A percentile compares a stretch with the other conserved stretches of the same genome.
phyloP scores from a whole-genome alignment of 1,139 yeast species.

The Candida tropicalis region DNA sequence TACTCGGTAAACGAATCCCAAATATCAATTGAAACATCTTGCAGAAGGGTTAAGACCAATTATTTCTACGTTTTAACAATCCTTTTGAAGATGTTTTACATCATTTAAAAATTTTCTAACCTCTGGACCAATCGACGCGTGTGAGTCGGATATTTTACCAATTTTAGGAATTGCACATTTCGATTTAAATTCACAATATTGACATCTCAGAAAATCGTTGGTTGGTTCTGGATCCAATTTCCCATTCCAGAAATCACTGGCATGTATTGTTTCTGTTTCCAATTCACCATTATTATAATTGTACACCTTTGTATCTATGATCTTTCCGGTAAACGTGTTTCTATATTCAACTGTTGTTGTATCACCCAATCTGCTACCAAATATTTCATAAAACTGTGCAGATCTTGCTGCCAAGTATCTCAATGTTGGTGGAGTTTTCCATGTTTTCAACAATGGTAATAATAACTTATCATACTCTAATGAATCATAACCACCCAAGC shows the following conservation, averaged over 20 bases:
- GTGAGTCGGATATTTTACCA: not conserved
- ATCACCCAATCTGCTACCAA: constrained; percentile 37
- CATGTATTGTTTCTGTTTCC: constrained; percentile 26
- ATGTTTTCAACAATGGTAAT: constrained; percentile 28
- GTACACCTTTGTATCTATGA: constrained; percentile 42
- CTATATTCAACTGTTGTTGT: constrained; percentile 56
- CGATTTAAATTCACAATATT: constrained; percentile 52
- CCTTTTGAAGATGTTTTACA: constrained; percentile 49
- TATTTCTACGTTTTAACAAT: constrained; percentile 24
- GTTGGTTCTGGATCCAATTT: constrained; percentile 45
- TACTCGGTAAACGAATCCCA: constrained; percentile 54
- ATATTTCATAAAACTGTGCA: constrained; percentile 47
- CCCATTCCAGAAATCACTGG: constrained; percentile 60
- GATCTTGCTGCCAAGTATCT: constrained; percentile 58
- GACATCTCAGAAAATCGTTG: constrained; percentile 43
- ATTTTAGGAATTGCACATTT: constrained; percentile 37
- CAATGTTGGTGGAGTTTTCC: constrained; percentile 60
- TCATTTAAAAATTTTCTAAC: constrained; percentile 19
- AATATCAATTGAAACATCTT: constrained; percentile 31
- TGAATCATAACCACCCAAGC: constrained; percentile 17
- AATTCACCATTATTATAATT: constrained; percentile 33
- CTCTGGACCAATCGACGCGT: constrained; percentile 18
- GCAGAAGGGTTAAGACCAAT: constrained; percentile 45
- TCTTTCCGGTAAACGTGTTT: constrained; percentile 30
- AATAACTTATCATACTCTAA: constrained; percentile 19